Evolutionary conservation across 768 basidiomycete species (phyloP), one percentile per base, ranked within the genome.

Genomic region (Collybia mongolica): DNA sequence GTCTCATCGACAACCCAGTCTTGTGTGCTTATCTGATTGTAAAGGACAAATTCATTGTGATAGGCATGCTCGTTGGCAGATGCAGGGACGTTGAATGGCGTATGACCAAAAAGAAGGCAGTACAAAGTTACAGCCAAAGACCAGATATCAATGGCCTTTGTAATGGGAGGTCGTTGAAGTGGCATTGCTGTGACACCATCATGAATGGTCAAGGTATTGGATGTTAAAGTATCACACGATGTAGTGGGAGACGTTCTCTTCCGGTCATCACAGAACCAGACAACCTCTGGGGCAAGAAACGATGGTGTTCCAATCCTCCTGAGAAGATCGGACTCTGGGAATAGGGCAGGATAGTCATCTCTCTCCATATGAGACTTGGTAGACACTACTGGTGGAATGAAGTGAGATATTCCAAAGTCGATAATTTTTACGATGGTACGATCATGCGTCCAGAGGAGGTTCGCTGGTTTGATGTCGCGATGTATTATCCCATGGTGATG

Each of bases 391-490:
- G 62, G 52, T 19, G 60, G 57, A n/a, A 47, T 60, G 51, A 65
- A 69, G 47, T 73, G 68, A 28, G 73, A 71, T 38, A 74, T 68
- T 8, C 93, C 93, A 64, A 94, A 96, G 66, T 95, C 93, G 23
- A 86, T 93, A 42, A 96, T 90, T 72, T 95, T 95, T 56, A 95
- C 79, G 57, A 88, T 84, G 24, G 63, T 62, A 32, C 71, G 70
- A 53, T 73, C 65, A 39, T 54, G 57, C 6, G 68, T 66, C 58
- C 93, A 86, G 14, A 94, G 70, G 24, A 95, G 78, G 64, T 94
- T 94, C 69, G 90, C 87, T 7, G 93, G 93, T 65, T 95, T 94
- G 61, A 95, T 81, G 62, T 95, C 93, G 23, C 93, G 86, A 67
- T 94, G 92, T 46, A 90, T 86, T 66, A 95, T 92, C 53, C 72